A percentile compares a stretch with the other conserved stretches of the same genome.
phyloP scores from a whole-genome alignment of 768 basidiomycete species.

The Pseudohyphozyma bogoriensis region DNA sequence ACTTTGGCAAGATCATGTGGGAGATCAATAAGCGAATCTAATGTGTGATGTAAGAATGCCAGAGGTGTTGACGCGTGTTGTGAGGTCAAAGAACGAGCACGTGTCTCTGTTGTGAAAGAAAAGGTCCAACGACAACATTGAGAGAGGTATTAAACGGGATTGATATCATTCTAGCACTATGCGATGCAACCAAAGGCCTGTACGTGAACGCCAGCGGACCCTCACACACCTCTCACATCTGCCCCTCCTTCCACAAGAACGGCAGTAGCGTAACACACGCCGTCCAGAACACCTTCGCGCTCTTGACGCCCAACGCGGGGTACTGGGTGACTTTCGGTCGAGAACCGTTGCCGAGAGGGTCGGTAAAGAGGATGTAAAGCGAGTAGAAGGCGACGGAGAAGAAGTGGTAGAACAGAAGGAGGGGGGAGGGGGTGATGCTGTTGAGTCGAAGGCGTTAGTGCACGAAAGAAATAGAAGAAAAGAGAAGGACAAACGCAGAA shows the following conservation, averaged over 20 bases:
- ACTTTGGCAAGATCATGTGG: too few species aligned
- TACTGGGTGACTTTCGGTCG: constrained; percentile 40
- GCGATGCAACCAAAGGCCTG: too few species aligned
- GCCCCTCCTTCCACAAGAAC: constrained; percentile 67
- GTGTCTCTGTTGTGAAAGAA: too few species aligned
- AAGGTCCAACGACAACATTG: too few species aligned
- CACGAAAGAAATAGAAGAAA: background rate
- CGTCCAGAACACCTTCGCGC: constrained; percentile 62
- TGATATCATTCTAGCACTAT: too few species aligned
- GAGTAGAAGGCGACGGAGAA: constrained; percentile 92
- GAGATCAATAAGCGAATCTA: too few species aligned
- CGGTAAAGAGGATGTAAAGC: constrained; percentile 78
- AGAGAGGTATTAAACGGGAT: too few species aligned
- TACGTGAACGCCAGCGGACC: too few species aligned
- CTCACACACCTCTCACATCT: constrained; percentile 18
- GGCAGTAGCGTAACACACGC: constrained; percentile 84
- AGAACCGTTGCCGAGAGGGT: constrained; percentile 37
- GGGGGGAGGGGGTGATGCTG: constrained; percentile 70
- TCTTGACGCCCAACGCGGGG: constrained; percentile 54
- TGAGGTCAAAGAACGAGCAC: too few species aligned
- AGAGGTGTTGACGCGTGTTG: too few species aligned
- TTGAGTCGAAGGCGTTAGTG: background rate
- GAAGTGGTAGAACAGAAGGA: constrained; percentile 78
- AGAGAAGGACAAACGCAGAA: constrained; percentile 56
- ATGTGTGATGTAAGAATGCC: too few species aligned